These are phyloP conservation scores for Skeletonema potamos DNA, from an alignment of 108 stramenopile species.

Conservation along the genomic window DNA sequence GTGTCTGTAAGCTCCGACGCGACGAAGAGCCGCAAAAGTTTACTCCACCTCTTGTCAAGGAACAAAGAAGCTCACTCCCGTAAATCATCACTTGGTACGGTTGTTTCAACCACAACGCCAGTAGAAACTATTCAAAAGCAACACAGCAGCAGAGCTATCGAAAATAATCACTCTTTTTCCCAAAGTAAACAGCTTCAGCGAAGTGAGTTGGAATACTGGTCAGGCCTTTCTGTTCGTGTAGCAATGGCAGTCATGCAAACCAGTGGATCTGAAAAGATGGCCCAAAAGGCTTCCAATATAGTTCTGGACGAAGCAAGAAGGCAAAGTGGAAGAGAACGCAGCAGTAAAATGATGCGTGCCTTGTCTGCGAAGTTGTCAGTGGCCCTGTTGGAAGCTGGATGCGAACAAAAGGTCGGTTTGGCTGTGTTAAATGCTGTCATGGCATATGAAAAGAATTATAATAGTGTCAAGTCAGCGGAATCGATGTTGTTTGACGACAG, in stretches of 20 bases:
- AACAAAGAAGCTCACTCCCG: not conserved
- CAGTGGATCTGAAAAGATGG: not conserved
- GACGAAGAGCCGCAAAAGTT: not conserved
- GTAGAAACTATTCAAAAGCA: not conserved
- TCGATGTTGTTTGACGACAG: not conserved
- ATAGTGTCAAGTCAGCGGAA: not conserved
- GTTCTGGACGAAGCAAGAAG: not conserved
- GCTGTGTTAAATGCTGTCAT: not conserved
- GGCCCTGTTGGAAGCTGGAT: not conserved
- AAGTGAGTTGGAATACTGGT: not conserved
- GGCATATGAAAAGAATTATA: not conserved
- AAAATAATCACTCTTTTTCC: not conserved
- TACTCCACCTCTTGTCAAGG: not conserved
- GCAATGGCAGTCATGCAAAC: not conserved
- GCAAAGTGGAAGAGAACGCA: not conserved
- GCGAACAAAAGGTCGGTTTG: not conserved
- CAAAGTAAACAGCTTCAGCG: not conserved
- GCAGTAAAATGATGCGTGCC: not conserved
- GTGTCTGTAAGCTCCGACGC: not conserved
- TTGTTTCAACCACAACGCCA: too few relatives aligned
- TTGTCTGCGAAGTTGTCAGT: not conserved
- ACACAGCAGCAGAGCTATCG: not conserved
- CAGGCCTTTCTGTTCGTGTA: not conserved
- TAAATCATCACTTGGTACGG: too few relatives aligned
- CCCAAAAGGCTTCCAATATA: not conserved